Evolutionary conservation across 805 yeast species (phyloP), one percentile per base, ranked within the genome.

Genomic region (Candida montana): DNA sequence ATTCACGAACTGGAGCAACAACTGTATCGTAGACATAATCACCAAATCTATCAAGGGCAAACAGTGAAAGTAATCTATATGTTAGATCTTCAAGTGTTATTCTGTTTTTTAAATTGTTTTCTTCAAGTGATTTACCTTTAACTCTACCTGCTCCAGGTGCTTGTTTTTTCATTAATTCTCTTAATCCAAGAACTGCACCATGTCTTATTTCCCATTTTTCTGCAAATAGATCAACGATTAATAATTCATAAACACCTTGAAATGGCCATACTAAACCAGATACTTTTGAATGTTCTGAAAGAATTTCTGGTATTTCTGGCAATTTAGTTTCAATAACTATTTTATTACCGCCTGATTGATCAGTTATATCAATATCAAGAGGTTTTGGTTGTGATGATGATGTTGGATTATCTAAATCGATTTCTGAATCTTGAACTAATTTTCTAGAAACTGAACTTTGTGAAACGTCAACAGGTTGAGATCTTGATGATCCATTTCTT

Each of bases 11-110:
- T 1, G 99, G 99, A 0, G 98, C 98, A 30, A 93, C 95, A 12
- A 93, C 99, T 7, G 95, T 95, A 58, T 93, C 99, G 33, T 95
- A 83, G 26, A 93, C 95, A 61, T 86, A 93, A 66, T 93, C 99
- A 35, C 97, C 98, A 64, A 93, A 93, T 52, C 98, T 67, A 64
- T 93, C 99, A 40, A 93, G 68, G 3, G 97, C 91, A 62, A 93
- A 87, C 11, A 93, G 68, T 6, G 95, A 83, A 55, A 95, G 72
- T 35, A 93, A 58, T 47, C 97, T 72, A 16, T 93, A 87, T 3
- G 95, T 83, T 43, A 91, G 69, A 62, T 93, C 98, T 60, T 93
- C 96, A 28, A 93, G 67, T 40, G 90, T 83, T 34, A 70, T 73
- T 15, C 68, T 63, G 55, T 91, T 93, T 47, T 81, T 71, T 5